Percentiles rank a stretch among this genome's conserved stretches.
Conservation (phyloP, 495 filamentous ascomycete species). For the Neurospora sp. region DNA sequence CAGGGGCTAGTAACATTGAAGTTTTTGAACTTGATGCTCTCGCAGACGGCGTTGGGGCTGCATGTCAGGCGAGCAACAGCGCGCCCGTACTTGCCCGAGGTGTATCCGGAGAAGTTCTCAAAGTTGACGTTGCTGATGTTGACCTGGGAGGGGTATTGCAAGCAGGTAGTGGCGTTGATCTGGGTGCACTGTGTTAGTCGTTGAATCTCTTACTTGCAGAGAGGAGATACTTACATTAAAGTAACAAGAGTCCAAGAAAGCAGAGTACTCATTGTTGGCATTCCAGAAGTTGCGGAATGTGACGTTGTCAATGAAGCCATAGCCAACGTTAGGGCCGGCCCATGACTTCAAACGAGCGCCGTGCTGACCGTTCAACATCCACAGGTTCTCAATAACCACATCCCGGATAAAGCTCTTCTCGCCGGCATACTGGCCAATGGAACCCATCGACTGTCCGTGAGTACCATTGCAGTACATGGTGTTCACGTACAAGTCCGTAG, state of each 20-base stretch:
- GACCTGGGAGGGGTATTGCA: constrained; percentile 39
- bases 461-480: constrained; percentile 51
- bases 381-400: constrained; percentile 47
- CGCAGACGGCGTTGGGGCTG: constrained; percentile 41
- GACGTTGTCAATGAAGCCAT: constrained; percentile 49
- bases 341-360: constrained; percentile 49
- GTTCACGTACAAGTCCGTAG: constrained; percentile 45
- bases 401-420: constrained; percentile 43
- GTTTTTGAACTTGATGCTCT: constrained; percentile 38
- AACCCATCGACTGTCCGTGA: constrained; percentile 49
- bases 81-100: constrained; percentile 38
- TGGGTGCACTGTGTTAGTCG: neutral
- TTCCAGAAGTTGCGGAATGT: constrained; percentile 49
- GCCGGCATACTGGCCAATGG: constrained; percentile 46
- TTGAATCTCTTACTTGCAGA: neutral
- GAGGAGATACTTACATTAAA: constrained; percentile 39
- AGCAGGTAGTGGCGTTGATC: constrained; percentile 32
- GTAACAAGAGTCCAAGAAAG: constrained; percentile 49
- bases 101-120: constrained; percentile 45
- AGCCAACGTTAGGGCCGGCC: constrained; percentile 42
- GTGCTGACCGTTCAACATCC: constrained; percentile 45
- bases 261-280: constrained; percentile 43
- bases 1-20: constrained; percentile 42
- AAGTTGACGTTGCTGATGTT: constrained; percentile 47
- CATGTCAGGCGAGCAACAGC: constrained; percentile 43